Conservation (phyloP, 2,329 filamentous ascomycete species). For the Arthrobotrys sphaeroides region DNA sequence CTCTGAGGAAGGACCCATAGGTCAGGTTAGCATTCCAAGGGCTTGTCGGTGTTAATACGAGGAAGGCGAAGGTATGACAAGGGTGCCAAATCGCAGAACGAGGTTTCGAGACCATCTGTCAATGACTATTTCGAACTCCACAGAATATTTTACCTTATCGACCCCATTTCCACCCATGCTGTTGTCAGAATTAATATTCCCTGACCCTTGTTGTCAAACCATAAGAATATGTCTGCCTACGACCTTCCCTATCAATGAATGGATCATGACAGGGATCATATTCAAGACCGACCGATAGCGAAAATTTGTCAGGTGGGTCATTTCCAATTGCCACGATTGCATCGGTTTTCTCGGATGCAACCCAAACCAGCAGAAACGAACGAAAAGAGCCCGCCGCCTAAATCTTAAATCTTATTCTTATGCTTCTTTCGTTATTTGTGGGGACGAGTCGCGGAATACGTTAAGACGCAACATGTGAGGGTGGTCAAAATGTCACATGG, state of each 20-base stretch:
- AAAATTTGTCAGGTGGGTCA: slow-evolving; percentile 44
- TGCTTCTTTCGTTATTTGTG: slow-evolving; percentile 26
- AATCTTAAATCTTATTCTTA: slow-evolving; percentile 28
- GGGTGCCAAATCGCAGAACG: background rate
- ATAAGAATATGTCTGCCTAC: slow-evolving; percentile 47
- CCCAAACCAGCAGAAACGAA: slow-evolving; percentile 34
- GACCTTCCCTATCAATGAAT: slow-evolving; percentile 36
- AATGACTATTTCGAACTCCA: background rate
- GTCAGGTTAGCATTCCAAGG: slow-evolving; percentile 35
- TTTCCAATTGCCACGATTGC: slow-evolving; percentile 26
- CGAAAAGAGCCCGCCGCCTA: slow-evolving; percentile 38
- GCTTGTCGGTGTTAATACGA: slow-evolving; percentile 21
- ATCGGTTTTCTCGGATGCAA: slow-evolving; percentile 26
- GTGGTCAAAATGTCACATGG: slow-evolving; percentile 28
- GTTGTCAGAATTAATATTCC: background rate
- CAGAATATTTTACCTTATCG: slow-evolving; percentile 7
- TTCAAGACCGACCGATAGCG: slow-evolving; percentile 31
- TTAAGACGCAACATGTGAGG: background rate
- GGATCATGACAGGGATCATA: slow-evolving; percentile 26
- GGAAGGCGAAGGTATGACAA: slow-evolving; percentile 5
- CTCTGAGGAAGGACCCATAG: slow-evolving; percentile 21
- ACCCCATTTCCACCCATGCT: background rate
- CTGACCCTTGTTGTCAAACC: slow-evolving; percentile 26
- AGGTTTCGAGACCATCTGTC: background rate
- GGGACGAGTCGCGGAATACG: background rate